Base-by-base conservation (phyloP, 306 rosid species). In the Inga laurina region DNA sequence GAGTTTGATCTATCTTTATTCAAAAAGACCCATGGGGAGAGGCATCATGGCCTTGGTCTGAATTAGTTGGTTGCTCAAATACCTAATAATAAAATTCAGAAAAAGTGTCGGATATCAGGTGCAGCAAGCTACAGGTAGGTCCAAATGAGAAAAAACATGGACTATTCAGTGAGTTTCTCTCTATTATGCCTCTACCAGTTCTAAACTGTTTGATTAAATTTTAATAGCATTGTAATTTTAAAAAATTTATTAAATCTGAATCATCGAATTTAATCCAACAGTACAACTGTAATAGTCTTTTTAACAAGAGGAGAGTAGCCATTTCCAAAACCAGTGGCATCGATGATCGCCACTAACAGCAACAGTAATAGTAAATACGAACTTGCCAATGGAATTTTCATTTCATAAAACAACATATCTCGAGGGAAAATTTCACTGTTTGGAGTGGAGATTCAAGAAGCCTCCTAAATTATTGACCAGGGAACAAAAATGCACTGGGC, bases 331-430 rank as follows among this genome's bases (percentile, higher is more conserved):
- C 14, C 14, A 7, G 3, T 0, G 41, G 7, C 70, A 64, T 32
- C 8, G 2, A 12, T 62, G 48, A 32, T 52, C 46, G 19, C 30
- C 43, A 15, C 44, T 62, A 30, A 48, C 8, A 15, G 48, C 8
- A 74, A 19, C 46, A 71, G 7, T 1, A 30, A 64, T 32, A 13
- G 32, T 30, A 48, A 48, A 66, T 12, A 35, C 37, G 69, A 70
- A 37, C 44, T 52, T 16, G 70, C 72, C 81, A 74, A 84, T 74
- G 64, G 15, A 45, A 76, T 32, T 51, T 57, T 82, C 77, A 43
- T 84, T 84, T 84, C 67, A 62, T 69, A 9, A 83, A 84, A 62
- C 57, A 32, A 83, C 74, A 48, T 82, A 76, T 76, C 54, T 2
- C 45, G 78, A 74, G 49, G 49, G 19, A 68, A 69, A 68, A 57